Evolutionary conservation across 768 basidiomycete species (phyloP), one percentile per base, ranked within the genome.

Genomic region (Termitomyces sp.): DNA sequence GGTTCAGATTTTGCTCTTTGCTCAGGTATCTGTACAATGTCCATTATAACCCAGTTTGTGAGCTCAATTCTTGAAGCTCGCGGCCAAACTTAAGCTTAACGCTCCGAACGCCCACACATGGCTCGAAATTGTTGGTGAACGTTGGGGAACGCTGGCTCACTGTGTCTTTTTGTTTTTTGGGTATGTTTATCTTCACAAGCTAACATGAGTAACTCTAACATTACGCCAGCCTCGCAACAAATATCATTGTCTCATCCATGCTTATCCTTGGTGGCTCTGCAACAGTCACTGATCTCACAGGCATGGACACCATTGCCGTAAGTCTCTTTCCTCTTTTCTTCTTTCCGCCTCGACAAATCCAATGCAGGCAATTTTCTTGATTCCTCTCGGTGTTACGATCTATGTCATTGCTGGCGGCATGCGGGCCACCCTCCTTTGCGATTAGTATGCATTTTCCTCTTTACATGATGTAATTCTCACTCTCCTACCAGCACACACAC

Each of bases 331-430:
- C 10, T 2, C n/a, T n/a, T 18, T 14, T 16, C 13, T 24, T 22
- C 43, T 13, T 22, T 10, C 42, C n/a, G n/a, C n/a, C 12, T 22
- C 10, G 4, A 22, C 8, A 4, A 1, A 22, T 13, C 20, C 22
- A 43, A 5, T 0, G 2, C 53, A 84, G 83, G 92, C 93, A 0
- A 94, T 91, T 68, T 96, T 96, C 81, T 74, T 97, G 32, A 91
- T 94, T 42, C 94, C 94, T 1, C 68, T 91, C 24, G 92, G 92
- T 1, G 94, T 95, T 5, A 82, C 90, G 0, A 86, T 94, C 61
- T 96, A 97, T 67, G 91, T 93, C 37, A 83, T 91, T 9, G 89
- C 88, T n/a, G 91, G 91, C 61, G 89, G 89, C 7, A 92, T 92
- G 88, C 84, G 90, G 24, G 89, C 90, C 2, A 92, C 92, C 0